Evolutionary conservation across 2,329 filamentous ascomycete genomes (phyloP), one percentile per base, ranked within the genome.

Genomic region (Fragosphaeria purpurea): DNA sequence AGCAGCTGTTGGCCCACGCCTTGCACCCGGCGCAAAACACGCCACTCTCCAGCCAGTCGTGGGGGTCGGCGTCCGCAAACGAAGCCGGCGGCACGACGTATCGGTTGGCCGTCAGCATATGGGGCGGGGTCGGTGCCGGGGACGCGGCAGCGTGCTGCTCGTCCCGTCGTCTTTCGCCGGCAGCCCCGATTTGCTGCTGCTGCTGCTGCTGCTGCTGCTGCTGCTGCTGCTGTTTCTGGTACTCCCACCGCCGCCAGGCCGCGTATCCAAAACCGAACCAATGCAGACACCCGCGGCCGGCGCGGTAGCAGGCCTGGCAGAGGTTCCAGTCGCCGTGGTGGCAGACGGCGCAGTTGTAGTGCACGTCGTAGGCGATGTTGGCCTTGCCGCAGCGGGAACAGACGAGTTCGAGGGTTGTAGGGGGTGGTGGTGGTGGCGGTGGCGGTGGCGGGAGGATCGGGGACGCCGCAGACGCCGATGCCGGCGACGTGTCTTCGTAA

Each of bases 211-310:
- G 22, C 22, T 22, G 22, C 22, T 22, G 2, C 22, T 22, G 22
- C 22, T 22, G 22, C 22, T 22, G 22, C 22, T 22, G 22, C 22
- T 22, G 22, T 22, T 22, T 22, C 22, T 22, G 22, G 22, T 22
- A 3, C 52, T 86, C 80, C 73, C 85, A 91, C 53, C 77, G 80
- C 44, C 69, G 69, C 69, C 80, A 79, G 0, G 88, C 88, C 5
- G 77, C 76, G 58, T 84, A 75, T 4, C 87, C 87, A 63, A 96
- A 95, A 1, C 91, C 90, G 58, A 84, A 89, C 88, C 89, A 96
- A 62, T 93, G 80, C 13, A 80, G 73, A 63, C 91, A 97, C 9
- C 90, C 90, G 60, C 79, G 79, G 7, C 84, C 83, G 10, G 71
- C 63, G 33, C 88, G 82, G 64, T 94, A 96, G 68, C 91, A 97